Evolutionary conservation across 352 stramenopile genomes (phyloP).

Genomic region (Phytophthora ramorum): DNA sequence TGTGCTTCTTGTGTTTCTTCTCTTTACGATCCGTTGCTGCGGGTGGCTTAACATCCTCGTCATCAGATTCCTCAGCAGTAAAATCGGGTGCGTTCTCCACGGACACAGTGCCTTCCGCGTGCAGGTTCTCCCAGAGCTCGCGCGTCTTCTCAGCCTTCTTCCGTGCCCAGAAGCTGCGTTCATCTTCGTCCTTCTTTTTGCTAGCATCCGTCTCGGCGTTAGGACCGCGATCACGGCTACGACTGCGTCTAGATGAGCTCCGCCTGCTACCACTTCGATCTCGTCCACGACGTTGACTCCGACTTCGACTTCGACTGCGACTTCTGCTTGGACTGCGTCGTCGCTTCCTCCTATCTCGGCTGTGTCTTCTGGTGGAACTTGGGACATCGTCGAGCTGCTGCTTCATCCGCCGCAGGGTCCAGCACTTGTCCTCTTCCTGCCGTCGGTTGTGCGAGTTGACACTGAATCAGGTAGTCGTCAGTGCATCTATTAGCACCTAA

Average conservation of each 20-base stretch:
- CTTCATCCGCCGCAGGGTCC: slow-evolving; percentile 55
- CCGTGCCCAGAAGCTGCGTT: slow-evolving; percentile 60
- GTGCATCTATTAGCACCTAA: not conserved
- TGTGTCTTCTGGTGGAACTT: slow-evolving; percentile 10
- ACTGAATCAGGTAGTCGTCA: slow-evolving; percentile 26
- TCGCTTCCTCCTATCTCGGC: slow-evolving; percentile 3
- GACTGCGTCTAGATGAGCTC: too few species aligned
- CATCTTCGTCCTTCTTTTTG: slow-evolving; percentile 23
- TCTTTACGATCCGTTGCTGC: slow-evolving; percentile 3
- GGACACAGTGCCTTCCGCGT: slow-evolving; percentile 44
- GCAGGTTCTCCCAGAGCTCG: slow-evolving; percentile 59
- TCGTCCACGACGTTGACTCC: too few species aligned
- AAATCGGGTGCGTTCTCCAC: slow-evolving; percentile 64
- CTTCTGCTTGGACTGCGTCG: slow-evolving; percentile 16
- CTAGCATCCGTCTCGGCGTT: not conserved
- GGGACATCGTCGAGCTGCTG: slow-evolving; percentile 32
- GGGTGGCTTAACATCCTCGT: slow-evolving; percentile 47
- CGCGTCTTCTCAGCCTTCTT: slow-evolving; percentile 68
- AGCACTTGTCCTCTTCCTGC: slow-evolving; percentile 71
- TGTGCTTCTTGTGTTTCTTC: slow-evolving; percentile 39
- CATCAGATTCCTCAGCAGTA: slow-evolving; percentile 47
- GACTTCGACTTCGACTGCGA: too few species aligned
- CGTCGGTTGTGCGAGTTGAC: slow-evolving; percentile 70
- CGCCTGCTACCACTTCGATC: too few species aligned
- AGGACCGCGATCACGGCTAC: slow-evolving; percentile 17